Evolutionary conservation across 129 eudicot species (phyloP), one percentile per base, ranked within the genome.

Genomic region (Pittosporum tobira): DNA sequence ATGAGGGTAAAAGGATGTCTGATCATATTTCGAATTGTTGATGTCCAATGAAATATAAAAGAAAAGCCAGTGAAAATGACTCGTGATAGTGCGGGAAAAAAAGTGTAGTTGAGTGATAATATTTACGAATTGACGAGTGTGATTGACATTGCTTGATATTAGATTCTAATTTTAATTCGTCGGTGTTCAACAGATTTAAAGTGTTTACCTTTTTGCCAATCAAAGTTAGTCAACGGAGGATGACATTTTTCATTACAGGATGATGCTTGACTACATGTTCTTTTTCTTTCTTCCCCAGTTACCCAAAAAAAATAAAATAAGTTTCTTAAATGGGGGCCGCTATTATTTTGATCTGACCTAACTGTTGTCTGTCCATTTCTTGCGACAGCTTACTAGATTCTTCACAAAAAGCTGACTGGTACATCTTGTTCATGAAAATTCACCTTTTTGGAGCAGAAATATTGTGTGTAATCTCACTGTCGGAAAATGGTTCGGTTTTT

Each of bases 391-490:
- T 54, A 77, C 95, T 67, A 54, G 71, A 75, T 68, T 81, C 57
- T 71, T 72, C 73, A 81, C 87, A 64, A 78, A n/a, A 81, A 81
- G 96, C 99, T 93, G 78, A 93, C 96, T 81, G 85, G 95, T 91
- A 79, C 99, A 77, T 87, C 75, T 88, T 85, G 75, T 91, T 93
- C 87, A 85, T 85, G 88, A 76, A 78, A 80, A 87, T 83, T 93
- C 96, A 87, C 99, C 71, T 77, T 86, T 84, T 84, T 88, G 95
- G 79, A 93, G 87, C 99, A 93, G 99, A 93, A 93, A 81, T 93
- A 73, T 65, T 87, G 96, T 96, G 99, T 84, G 94, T 93, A 83
- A 93, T 88, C 77, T 81, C 99, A 67, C 79, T 93, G 78, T 93
- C 87, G 99, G 96, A 94, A 94, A 87, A 79, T 75, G 88, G 96